Base-by-base conservation (phyloP, 1,284 basidiomycete genomes). In the Melampsora allii-populina region DNA sequence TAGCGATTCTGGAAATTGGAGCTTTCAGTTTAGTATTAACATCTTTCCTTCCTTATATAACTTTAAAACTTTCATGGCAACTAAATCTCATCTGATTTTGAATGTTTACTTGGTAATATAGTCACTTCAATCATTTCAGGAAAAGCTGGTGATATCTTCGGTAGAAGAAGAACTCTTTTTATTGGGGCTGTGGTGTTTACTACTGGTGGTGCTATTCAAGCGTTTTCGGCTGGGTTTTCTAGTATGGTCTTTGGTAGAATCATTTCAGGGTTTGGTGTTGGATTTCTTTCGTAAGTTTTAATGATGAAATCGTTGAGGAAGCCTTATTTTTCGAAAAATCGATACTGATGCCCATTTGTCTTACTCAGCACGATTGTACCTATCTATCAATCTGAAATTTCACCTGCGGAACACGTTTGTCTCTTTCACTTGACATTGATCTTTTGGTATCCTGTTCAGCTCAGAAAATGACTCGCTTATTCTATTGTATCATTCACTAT, bases 321-420 rank as follows among this genome's bases (percentile, higher is more conserved):
- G 7, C 3, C 3, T 33, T 7, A 33, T 33, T 3, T 33, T 33
- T 33, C 3, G 33, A 33, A 33, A 33, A 33, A 33, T 33, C n/a
- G n/a, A n/a, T n/a, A n/a, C n/a, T n/a, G n/a, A n/a, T n/a, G n/a
- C n/a, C n/a, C n/a, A n/a, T n/a, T n/a, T n/a, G n/a, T n/a, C n/a
- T n/a, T n/a, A n/a, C n/a, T n/a, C n/a, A n/a, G n/a, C 67, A 97
- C 94, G 76, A 93, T 97, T 77, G 95, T 98, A 27, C 95, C 95
- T 5, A 96, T 97, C 76, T 98, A 97, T 82, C 95, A 97, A 83
- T 91, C 90, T 78, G 95, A 98, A 84, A 92, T 98, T 66, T 95
- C 92, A 2, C 94, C 94, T 17, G 91, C 95, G 2, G 87, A 92
- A 80, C 92, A 96, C 83, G 91, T 91, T 80, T 71, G 89, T 83